phyloP scores from a whole-genome alignment of 352 stramenopile species.

The Saprolegnia parasitica region DNA sequence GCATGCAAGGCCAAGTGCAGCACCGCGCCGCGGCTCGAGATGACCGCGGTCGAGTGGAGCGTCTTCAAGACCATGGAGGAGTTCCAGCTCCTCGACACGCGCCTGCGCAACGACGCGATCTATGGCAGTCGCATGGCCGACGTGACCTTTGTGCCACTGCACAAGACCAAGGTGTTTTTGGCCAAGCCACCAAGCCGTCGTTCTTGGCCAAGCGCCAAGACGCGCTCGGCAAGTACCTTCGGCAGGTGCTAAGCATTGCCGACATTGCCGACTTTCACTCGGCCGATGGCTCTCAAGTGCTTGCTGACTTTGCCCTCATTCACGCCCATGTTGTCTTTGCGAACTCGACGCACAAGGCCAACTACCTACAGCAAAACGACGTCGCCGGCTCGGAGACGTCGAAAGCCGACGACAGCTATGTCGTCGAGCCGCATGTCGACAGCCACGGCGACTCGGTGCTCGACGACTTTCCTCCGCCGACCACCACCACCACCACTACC shows the following conservation, averaged over 20 bases:
- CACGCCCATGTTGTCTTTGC: conserved; percentile 19
- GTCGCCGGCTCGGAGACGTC: neutral
- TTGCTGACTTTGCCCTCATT: conserved; percentile 20
- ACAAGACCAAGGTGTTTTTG: conserved; percentile 30
- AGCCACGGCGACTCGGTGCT: no score
- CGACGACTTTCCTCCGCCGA: no score
- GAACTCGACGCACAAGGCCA: neutral
- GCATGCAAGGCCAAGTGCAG: conserved; percentile 20
- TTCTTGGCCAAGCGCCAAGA: conserved; percentile 22
- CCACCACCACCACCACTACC: neutral
- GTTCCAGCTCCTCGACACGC: conserved; percentile 26
- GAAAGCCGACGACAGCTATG: neutral
- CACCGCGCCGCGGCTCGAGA: neutral
- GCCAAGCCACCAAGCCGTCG: conserved; percentile 15
- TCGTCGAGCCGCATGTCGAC: no score
- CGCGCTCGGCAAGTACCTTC: conserved; percentile 22
- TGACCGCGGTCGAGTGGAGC: conserved; percentile 19
- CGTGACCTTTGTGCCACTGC: conserved; percentile 22
- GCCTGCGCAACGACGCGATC: conserved; percentile 1
- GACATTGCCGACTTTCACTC: conserved; percentile 24
- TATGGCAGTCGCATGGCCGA: conserved; percentile 16
- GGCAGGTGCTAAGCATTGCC: conserved; percentile 14
- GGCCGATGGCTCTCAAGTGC: neutral
- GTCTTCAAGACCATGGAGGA: conserved; percentile 28
- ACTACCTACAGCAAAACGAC: neutral